Percentiles rank a stretch among this genome's conserved stretches.
phyloP scores from a whole-genome alignment of 257 asterid species.

The Solanum clarkiae region DNA sequence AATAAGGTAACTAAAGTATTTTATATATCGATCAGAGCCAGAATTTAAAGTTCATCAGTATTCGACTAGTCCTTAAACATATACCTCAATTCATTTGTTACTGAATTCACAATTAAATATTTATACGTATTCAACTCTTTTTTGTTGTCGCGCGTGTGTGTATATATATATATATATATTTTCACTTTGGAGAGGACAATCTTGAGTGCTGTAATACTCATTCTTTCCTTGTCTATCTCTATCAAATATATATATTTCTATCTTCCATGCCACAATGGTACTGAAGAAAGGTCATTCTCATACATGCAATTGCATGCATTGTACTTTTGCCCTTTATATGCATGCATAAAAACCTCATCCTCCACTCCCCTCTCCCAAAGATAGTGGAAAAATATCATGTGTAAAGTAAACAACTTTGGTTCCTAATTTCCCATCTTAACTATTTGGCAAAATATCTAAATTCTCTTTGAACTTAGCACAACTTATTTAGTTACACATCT shows the following conservation, averaged over 20 bases:
- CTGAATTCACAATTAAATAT: not conserved
- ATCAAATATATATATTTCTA: not conserved
- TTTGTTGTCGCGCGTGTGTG: too few species aligned
- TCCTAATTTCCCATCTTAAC: not conserved
- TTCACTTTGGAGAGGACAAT: not conserved
- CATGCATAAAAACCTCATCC: constrained; percentile 4
- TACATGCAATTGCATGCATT: constrained; percentile 14
- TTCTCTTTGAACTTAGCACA: not conserved
- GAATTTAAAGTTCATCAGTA: not conserved
- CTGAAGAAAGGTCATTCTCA: constrained; percentile 38
- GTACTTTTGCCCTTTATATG: constrained; percentile 34
- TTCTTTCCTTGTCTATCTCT: not conserved
- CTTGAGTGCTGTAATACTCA: not conserved
- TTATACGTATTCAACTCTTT: too few species aligned
- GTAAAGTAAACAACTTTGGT: not conserved
- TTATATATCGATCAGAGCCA: not conserved
- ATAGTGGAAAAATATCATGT: constrained; percentile 9
- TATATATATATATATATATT: too few species aligned
- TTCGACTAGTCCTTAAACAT: not conserved
- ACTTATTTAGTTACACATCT: not conserved
- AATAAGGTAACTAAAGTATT: not conserved
- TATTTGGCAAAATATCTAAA: not conserved
- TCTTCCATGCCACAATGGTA: not conserved
- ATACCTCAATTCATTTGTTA: not conserved
- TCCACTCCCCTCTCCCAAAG: constrained; percentile 8